Conservation (phyloP, 1,284 basidiomycete species). For the Phellopilus nigrolimitatus region DNA sequence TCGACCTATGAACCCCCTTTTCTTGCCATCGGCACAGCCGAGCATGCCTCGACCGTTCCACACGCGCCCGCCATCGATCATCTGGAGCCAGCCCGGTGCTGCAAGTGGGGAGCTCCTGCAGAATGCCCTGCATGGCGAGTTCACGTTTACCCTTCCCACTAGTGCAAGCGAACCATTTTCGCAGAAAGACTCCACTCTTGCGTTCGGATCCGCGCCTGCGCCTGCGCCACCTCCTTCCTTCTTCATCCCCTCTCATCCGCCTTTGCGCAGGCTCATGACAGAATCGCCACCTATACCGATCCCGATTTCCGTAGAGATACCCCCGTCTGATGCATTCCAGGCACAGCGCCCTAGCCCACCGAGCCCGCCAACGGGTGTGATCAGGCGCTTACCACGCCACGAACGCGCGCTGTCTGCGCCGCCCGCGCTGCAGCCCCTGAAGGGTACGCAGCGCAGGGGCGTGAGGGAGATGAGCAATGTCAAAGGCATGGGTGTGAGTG, state of each 20-base stretch:
- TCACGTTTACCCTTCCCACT: background rate
- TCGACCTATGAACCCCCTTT: slow-evolving; percentile 9
- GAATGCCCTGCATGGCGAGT: slow-evolving; percentile 7
- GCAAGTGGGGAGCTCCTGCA: slow-evolving; percentile 14
- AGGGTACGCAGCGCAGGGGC: slow-evolving; percentile 10
- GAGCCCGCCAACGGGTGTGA: slow-evolving; percentile 13
- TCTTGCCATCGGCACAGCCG: background rate
- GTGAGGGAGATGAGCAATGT: slow-evolving; percentile 5
- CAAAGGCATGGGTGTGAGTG: too few species aligned
- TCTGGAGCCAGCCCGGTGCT: slow-evolving; percentile 14
- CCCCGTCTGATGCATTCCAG: background rate
- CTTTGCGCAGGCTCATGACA: background rate
- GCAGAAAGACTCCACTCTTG: background rate
- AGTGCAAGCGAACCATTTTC: background rate
- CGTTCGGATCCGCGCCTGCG: too few species aligned
- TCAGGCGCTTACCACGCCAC: slow-evolving; percentile 14
- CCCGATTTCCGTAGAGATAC: background rate
- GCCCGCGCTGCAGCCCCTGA: slow-evolving; percentile 15
- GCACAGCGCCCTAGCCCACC: slow-evolving; percentile 1
- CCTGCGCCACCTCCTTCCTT: slow-evolving; percentile 7
- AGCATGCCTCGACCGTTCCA: slow-evolving; percentile 8
- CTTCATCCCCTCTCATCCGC: slow-evolving; percentile 14
- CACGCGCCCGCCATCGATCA: slow-evolving; percentile 5
- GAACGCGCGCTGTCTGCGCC: slow-evolving; percentile 25
- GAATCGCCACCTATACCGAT: background rate